Percentiles rank a stretch among this genome's conserved stretches.
phyloP scores from a whole-genome alignment of 2,329 filamentous ascomycete genomes.

The Cytospora mali region DNA sequence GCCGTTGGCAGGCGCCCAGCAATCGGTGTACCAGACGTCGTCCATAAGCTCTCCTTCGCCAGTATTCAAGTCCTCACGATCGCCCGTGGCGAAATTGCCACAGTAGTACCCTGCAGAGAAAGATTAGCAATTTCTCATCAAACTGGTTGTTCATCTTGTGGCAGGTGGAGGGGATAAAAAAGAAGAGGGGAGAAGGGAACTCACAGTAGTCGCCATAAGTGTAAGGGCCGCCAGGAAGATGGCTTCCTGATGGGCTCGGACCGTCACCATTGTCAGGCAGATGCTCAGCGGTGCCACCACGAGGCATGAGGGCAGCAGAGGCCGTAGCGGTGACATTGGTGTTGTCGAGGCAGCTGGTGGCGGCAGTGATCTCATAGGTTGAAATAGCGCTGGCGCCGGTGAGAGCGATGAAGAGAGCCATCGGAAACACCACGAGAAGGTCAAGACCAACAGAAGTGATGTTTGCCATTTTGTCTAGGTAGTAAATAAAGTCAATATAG shows the following conservation, averaged over 20 bases:
- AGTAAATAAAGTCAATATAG: background rate
- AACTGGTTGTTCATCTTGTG: no score
- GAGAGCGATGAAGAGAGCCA: background rate
- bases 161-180: no score
- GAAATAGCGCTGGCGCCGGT: background rate
- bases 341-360: background rate
- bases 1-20: background rate
- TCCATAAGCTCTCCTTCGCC: background rate
- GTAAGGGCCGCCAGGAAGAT: background rate
- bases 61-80: background rate
- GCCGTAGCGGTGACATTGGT: background rate
- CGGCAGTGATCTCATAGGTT: no score
- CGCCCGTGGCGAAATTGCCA: conserved; percentile 1
- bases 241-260: background rate
- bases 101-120: background rate
- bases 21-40: background rate
- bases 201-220: background rate
- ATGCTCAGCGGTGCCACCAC: background rate
- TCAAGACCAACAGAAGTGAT: background rate
- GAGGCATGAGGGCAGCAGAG: background rate
- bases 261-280: background rate
- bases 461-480: background rate
- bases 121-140: background rate
- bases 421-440: background rate
- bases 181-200: background rate